Percentiles rank a stretch among this genome's conserved stretches.
Conservation (phyloP, 345 rosid species). For the Gossypium rotundifolium region DNA sequence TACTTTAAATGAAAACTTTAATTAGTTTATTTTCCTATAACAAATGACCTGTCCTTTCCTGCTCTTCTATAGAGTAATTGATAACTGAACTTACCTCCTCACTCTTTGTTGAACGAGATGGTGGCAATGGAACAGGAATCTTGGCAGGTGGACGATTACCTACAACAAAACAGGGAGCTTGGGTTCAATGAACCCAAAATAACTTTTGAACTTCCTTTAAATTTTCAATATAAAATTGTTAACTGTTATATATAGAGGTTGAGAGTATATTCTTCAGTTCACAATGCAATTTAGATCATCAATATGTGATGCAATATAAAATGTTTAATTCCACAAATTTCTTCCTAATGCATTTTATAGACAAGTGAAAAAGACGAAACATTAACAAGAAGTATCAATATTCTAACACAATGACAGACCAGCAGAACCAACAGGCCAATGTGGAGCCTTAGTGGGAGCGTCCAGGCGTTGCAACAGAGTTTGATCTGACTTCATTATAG, state of each 20-base stretch:
- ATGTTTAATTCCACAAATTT: not conserved
- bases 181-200: conserved; percentile 8
- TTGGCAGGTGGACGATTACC: conserved; percentile 87
- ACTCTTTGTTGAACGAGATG: conserved; percentile 47
- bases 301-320: not conserved
- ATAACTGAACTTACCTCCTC: conserved; percentile 44
- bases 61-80: not conserved
- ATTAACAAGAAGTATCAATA: conserved; percentile 9
- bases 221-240: not conserved
- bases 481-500: conserved; percentile 88
- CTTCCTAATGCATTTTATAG: not conserved
- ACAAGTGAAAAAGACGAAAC: not conserved
- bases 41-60: not conserved
- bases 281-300: conserved; percentile 2
- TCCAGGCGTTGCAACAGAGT: conserved; percentile 62
- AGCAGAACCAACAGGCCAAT: conserved; percentile 86
- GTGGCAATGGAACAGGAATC: conserved; percentile 80
- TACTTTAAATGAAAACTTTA: not conserved
- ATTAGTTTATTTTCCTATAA: not conserved
- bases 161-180: conserved; percentile 24
- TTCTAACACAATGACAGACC: conserved; percentile 40
- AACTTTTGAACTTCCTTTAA: not conserved
- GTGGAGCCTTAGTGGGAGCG: conserved; percentile 91
- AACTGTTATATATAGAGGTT: not conserved
- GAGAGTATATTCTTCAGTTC: not conserved